These are phyloP conservation scores for Spongispora temasekensis DNA, from an alignment of 1,284 basidiomycete genomes.

Conservation along the genomic window DNA sequence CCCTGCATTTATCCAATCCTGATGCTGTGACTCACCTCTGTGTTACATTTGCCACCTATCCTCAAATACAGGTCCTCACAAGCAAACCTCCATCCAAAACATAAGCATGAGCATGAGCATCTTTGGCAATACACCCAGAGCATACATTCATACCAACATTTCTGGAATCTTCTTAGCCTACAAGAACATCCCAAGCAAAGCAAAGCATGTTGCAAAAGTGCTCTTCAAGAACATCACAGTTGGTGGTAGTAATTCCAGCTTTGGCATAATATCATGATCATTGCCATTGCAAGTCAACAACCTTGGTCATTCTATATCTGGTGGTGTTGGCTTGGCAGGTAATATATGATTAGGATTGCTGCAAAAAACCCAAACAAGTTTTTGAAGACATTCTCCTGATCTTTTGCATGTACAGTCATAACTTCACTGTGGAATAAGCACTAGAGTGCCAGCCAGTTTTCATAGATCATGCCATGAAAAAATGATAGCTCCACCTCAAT, in stretches of 20 bases:
- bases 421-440: conserved; percentile 23
- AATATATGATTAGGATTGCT: conserved; percentile 14
- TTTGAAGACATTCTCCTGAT: conserved; percentile 27
- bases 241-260: conserved; percentile 26
- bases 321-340: background rate
- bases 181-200: conserved; percentile 56
- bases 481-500: conserved; percentile 47
- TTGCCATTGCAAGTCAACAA: background rate
- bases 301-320: conserved; percentile 11
- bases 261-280: background rate
- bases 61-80: conserved; percentile 59
- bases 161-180: conserved; percentile 63
- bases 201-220: conserved; percentile 64
- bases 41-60: conserved; percentile 36
- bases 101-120: conserved; percentile 65
- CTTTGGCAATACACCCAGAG: conserved; percentile 54
- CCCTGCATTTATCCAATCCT: too few relatives aligned
- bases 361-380: conserved; percentile 19
- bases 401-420: conserved; percentile 22
- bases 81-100: conserved; percentile 70
- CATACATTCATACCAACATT: conserved; percentile 79
- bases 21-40: conserved; percentile 14
- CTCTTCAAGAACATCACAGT: conserved; percentile 50
- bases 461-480: conserved; percentile 53
- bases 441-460: conserved; percentile 44